Evolutionary conservation across 75 land plant genomes (phyloP).

Genomic region (Ceratopteris richardii): DNA sequence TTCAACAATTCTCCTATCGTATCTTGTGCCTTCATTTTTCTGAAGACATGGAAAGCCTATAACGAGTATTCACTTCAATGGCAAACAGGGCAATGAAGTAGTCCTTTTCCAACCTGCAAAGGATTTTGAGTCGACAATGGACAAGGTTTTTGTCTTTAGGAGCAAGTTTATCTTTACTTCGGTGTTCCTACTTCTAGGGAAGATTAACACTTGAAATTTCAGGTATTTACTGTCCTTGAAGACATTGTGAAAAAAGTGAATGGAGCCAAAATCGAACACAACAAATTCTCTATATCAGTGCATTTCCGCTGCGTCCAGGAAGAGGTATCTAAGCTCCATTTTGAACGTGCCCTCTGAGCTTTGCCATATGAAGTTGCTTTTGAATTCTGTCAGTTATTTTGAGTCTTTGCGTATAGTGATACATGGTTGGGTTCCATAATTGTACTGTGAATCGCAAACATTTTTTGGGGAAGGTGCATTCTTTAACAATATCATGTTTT

Average conservation of each 20-base stretch:
- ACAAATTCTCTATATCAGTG: conserved; percentile 64
- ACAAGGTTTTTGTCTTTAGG: conserved; percentile 21
- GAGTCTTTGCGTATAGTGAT: no score
- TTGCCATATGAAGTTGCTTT: neutral
- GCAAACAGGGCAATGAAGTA: conserved; percentile 12
- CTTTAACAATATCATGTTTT: neutral
- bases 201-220: no score
- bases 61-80: no score
- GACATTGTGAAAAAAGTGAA: conserved; percentile 40
- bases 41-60: no score
- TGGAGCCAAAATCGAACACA: conserved; percentile 63
- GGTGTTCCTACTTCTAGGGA: neutral
- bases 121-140: conserved; percentile 46
- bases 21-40: neutral
- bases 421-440: no score
- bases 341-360: neutral
- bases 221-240: conserved; percentile 59
- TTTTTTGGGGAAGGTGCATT: neutral
- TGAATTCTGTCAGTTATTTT: no score
- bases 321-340: conserved; percentile 26
- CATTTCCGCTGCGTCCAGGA: conserved; percentile 68
- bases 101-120: conserved; percentile 58
- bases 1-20: no score
- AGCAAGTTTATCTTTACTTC: no score
- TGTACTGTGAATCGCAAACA: neutral